These are phyloP conservation scores for Tricholoma sp. DNA, from an alignment of 768 basidiomycete genomes.

Conservation along the genomic window DNA sequence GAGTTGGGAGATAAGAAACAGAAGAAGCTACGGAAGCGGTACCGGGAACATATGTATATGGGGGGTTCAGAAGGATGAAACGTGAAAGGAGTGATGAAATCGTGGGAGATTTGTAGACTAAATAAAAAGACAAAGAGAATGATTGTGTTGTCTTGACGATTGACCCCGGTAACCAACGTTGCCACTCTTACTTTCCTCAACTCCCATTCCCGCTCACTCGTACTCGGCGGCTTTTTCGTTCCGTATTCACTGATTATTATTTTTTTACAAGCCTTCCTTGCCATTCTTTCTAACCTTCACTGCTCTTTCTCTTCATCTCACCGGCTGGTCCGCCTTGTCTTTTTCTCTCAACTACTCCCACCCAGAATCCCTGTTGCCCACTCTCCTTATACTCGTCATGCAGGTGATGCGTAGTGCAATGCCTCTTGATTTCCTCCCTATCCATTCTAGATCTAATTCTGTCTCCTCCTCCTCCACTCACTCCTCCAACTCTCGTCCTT, in stretches of 20 bases:
- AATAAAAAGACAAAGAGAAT: constrained; percentile 7
- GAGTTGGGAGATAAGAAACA: constrained; percentile 49
- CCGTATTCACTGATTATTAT: constrained; percentile 20
- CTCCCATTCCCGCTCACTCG: constrained; percentile 25
- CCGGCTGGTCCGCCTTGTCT: constrained; percentile 56
- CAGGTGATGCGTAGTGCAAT: constrained; percentile 64
- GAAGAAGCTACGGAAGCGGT: constrained; percentile 54
- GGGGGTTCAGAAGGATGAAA: constrained; percentile 28
- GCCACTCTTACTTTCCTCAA: constrained; percentile 11
- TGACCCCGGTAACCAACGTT: constrained; percentile 23
- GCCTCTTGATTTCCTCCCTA: constrained; percentile 67
- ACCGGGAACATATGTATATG: constrained; percentile 73
- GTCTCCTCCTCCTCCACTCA: constrained; percentile 72
- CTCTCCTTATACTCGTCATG: constrained; percentile 61
- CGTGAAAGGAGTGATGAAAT: constrained; percentile 6
- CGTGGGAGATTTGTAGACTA: constrained; percentile 12
- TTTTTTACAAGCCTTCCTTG: constrained; percentile 15
- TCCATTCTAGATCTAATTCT: constrained; percentile 75
- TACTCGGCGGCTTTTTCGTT: constrained; percentile 28
- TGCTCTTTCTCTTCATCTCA: constrained; percentile 21
- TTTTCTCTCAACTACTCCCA: constrained; percentile 12
- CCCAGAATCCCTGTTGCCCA: constrained; percentile 16
- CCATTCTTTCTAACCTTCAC: constrained; percentile 22
- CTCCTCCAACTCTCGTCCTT: constrained; percentile 69
- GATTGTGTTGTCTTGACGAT: constrained; percentile 40